A percentile compares a stretch with the other conserved stretches of the same genome.
phyloP scores from a whole-genome alignment of 2,329 filamentous ascomycete genomes.

The Magnaporthiopsis poae region DNA sequence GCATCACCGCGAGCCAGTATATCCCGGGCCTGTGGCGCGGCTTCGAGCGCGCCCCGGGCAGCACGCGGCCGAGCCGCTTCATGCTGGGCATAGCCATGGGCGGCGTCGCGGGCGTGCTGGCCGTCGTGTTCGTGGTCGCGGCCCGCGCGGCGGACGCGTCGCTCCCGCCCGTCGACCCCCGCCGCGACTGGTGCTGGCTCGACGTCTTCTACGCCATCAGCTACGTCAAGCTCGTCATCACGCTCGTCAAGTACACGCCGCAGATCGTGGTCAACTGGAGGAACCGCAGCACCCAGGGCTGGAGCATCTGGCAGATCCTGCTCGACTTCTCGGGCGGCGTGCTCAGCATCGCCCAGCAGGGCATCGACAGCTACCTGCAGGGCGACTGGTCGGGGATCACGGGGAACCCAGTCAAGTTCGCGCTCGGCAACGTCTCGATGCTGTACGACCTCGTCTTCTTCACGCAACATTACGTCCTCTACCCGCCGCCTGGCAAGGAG shows the following conservation, averaged over 20 bases:
- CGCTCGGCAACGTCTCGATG: slow-evolving; percentile 74
- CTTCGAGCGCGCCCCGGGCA: slow-evolving; percentile 37
- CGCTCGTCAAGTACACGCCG: slow-evolving; percentile 85
- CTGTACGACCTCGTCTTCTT: slow-evolving; percentile 82
- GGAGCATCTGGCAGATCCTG: slow-evolving; percentile 76
- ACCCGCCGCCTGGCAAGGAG: slow-evolving; percentile 31
- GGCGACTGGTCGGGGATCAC: slow-evolving; percentile 83
- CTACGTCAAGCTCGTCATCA: slow-evolving; percentile 82
- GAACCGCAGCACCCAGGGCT: slow-evolving; percentile 75
- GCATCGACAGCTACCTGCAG: slow-evolving; percentile 75
- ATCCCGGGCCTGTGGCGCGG: slow-evolving; percentile 67
- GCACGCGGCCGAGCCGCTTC: slow-evolving; percentile 46
- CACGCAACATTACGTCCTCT: slow-evolving; percentile 77
- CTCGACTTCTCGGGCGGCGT: slow-evolving; percentile 75
- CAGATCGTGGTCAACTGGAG: slow-evolving; percentile 75
- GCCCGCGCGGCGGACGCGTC: slow-evolving; percentile 23
- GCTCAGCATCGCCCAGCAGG: slow-evolving; percentile 69
- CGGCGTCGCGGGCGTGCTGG: slow-evolving; percentile 50
- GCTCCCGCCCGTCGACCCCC: slow-evolving; percentile 27
- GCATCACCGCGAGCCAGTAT: slow-evolving; percentile 66
- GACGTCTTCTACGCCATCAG: slow-evolving; percentile 61
- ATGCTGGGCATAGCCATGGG: slow-evolving; percentile 63
- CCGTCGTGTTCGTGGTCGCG: slow-evolving; percentile 38
- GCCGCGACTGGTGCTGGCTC: slow-evolving; percentile 49
- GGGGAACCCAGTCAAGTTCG: slow-evolving; percentile 85